Evolutionary conservation across 495 filamentous ascomycete species (phyloP).

Genomic region (Jackrogersella multiformis): DNA sequence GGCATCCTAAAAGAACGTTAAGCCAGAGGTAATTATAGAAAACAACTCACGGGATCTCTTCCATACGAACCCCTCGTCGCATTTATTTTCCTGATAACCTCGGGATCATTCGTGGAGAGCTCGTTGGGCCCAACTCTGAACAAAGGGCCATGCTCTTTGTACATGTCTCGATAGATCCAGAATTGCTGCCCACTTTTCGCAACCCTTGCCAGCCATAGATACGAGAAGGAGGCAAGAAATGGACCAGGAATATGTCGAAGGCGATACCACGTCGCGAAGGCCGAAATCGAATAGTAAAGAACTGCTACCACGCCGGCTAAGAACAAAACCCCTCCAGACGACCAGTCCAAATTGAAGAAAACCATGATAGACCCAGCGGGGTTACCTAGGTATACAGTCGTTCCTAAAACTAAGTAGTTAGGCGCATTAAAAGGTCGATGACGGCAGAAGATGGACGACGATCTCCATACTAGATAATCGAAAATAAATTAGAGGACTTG

Average conservation of each 20-base stretch:
- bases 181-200: constrained; percentile 5
- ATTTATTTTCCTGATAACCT: constrained; percentile 9
- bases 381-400: neutral
- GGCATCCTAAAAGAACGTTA: neutral
- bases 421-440: neutral
- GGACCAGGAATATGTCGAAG: constrained; percentile 1
- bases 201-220: neutral
- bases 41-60: constrained; percentile 42
- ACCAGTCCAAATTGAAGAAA: constrained; percentile 15
- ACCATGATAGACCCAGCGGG: constrained; percentile 12
- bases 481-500: neutral
- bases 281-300: constrained; percentile 9
- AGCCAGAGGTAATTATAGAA: neutral
- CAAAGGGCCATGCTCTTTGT: neutral
- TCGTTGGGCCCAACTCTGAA: constrained; percentile 6
- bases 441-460: no score
- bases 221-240: constrained; percentile 4
- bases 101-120: neutral
- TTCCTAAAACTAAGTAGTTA: neutral
- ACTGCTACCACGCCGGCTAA: neutral
- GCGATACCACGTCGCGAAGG: constrained; percentile 8
- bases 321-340: constrained; percentile 6
- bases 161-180: constrained; percentile 8
- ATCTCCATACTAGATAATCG: no score
- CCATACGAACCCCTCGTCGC: constrained; percentile 40